These are phyloP conservation scores for Solanum chilense DNA, from an alignment of 257 asterid species.

Conservation along the genomic window DNA sequence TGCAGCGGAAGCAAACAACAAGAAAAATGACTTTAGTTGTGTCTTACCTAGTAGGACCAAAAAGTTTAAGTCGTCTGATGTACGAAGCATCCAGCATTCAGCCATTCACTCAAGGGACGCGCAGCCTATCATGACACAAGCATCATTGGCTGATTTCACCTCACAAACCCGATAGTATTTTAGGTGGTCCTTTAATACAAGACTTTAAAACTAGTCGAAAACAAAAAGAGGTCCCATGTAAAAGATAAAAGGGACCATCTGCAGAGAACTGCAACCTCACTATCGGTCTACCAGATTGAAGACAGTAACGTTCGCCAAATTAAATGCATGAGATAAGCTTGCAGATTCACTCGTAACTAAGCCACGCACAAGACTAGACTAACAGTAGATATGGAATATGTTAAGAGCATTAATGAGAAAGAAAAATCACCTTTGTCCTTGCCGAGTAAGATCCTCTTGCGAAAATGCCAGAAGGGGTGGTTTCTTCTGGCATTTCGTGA, in stretches of 20 bases:
- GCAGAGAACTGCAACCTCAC: background rate
- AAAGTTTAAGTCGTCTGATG: background rate
- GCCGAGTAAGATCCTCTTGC: constrained; percentile 94
- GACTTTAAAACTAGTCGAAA: background rate
- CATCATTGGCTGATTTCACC: background rate
- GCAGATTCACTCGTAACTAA: background rate
- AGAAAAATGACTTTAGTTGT: background rate
- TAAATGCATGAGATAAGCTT: background rate
- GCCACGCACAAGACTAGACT: background rate
- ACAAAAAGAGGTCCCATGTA: background rate
- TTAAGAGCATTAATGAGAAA: background rate
- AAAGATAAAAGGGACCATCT: background rate
- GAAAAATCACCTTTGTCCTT: constrained; percentile 56
- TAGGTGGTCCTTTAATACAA: background rate
- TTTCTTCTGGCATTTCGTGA: constrained; percentile 88
- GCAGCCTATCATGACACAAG: background rate
- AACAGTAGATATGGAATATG: background rate
- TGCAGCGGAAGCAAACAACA: constrained; percentile 7
- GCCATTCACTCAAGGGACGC: background rate
- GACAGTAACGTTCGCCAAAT: background rate
- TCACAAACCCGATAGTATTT: background rate
- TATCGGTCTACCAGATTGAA: background rate
- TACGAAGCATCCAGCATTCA: background rate
- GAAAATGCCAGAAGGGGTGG: constrained; percentile 87
- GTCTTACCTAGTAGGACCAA: background rate